phyloP scores from a whole-genome alignment of 192 early-diverging fungal genomes.

The Umbelopsis sp. region DNA sequence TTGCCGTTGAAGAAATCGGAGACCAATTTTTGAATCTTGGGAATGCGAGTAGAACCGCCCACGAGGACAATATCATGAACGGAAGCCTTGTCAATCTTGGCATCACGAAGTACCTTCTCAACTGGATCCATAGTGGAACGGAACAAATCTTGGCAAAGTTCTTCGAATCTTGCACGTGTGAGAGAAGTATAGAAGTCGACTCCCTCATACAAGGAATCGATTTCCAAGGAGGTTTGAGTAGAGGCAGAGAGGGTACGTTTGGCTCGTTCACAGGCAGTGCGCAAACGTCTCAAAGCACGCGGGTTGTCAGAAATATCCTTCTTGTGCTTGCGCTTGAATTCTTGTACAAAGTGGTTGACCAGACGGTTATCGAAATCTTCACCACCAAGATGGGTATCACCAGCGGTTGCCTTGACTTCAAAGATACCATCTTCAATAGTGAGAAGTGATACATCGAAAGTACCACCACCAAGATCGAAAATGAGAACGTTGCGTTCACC shows the following conservation, averaged over 20 bases:
- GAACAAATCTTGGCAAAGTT: constrained; percentile 98
- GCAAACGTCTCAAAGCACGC: constrained; percentile 95
- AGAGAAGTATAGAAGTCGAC: constrained; percentile 99
- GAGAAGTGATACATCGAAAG: constrained; percentile 97
- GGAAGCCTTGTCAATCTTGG: constrained; percentile 93
- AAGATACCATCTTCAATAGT: constrained; percentile 99
- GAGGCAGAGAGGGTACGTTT: constrained; percentile 97
- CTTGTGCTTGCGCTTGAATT: constrained; percentile 99
- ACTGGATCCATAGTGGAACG: constrained; percentile 95
- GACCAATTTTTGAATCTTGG: constrained; percentile 98
- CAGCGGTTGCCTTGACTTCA: constrained; percentile 98
- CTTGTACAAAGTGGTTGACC: constrained; percentile 91
- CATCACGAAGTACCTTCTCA: constrained; percentile 94
- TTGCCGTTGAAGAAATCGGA: constrained; percentile 99
- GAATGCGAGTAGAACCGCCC: constrained; percentile 99
- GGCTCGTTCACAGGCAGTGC: constrained; percentile 97
- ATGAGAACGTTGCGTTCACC: constrained; percentile 96
- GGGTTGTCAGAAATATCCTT: constrained; percentile 91
- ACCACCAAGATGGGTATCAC: constrained; percentile 99
- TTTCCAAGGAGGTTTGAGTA: constrained; percentile 95
- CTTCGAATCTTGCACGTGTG: constrained; percentile 99
- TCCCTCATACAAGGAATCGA: constrained; percentile 97
- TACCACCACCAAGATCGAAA: constrained; percentile 99
- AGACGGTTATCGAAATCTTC: constrained; percentile 99
- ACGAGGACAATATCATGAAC: constrained; percentile 97